Evolutionary conservation across 106 monocot genomes (phyloP), one percentile per base, ranked within the genome.

Genomic region (Allium cepa): DNA sequence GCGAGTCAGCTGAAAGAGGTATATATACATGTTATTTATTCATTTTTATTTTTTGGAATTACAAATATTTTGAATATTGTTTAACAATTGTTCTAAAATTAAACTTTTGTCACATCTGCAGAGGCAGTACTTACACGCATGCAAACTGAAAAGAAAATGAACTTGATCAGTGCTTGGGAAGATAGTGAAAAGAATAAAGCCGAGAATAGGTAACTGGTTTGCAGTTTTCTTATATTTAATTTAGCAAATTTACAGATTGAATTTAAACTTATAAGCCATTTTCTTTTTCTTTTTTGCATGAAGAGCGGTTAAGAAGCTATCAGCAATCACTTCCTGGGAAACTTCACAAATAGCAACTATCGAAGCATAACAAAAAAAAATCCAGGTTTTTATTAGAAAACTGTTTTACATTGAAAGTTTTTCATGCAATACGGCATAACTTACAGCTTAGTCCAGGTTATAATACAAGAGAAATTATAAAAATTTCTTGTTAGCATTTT

Each of bases 91-190:
- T 57, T 18, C 8, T 5, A 11, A 7, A 12, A 26, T 46, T 8
- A 46, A 5, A 55, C 68, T 68, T 53, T 16, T 55, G 28, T 56
- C 26, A 7, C 68, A 56, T 45, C 28, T 53, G 8, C 55, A 68
- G 82, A 82, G 66, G 67, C 67, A 50, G 49, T 67, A 62, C 82
- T 82, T 55, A 17, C 71, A 11, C 64, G 82, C 11, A 49, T 82
- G 22, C 77, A 70, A 74, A 74, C 74, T 15, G 82, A 82, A 64
- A 82, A 82, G 70, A 78, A 58, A 73, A 70, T 82, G 57, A 70
- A 77, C 17, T 74, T 82, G 56, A 82, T 78, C 66, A 73, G 64
- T 15, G 82, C 82, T n/a, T 82, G 82, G 78, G 82, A 82, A 56
- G 82, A 82, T 9, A 82, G 50, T 47, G 82, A 82, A 51, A 87